These are phyloP conservation scores for Saccharomycopsis capsularis DNA, from an alignment of 805 yeast genomes.

Conservation along the genomic window DNA sequence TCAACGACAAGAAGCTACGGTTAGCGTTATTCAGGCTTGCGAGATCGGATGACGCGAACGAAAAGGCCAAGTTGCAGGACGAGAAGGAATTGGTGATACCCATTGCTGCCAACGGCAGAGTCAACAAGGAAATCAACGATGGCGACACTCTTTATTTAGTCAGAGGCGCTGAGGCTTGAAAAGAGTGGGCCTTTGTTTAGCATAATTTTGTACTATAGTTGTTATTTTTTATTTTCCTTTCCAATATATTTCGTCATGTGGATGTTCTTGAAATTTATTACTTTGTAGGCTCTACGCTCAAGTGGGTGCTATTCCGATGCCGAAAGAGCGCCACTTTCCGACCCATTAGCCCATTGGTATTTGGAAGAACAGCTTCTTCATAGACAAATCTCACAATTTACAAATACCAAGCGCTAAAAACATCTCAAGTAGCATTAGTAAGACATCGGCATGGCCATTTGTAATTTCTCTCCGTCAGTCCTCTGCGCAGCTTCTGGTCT, in stretches of 20 bases:
- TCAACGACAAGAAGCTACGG: slow-evolving; percentile 34
- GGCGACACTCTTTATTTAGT: slow-evolving; percentile 49
- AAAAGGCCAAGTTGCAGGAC: slow-evolving; percentile 11
- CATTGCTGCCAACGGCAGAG: slow-evolving; percentile 35
- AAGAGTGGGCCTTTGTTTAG: background rate
- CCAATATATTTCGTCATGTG: background rate
- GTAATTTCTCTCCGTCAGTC: too few relatives aligned
- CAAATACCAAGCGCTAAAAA: too few relatives aligned
- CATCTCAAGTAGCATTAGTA: too few relatives aligned
- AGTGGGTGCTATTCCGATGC: too few relatives aligned
- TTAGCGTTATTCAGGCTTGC: slow-evolving; percentile 40
- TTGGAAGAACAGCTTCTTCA: too few relatives aligned
- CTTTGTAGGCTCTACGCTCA: too few relatives aligned
- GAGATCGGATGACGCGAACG: slow-evolving; percentile 27
- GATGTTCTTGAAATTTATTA: too few relatives aligned
- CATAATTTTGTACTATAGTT: background rate
- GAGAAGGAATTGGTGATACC: slow-evolving; percentile 26
- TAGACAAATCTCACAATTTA: too few relatives aligned
- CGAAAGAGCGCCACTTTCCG: too few relatives aligned
- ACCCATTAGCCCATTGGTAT: too few relatives aligned
- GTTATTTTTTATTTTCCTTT: background rate
- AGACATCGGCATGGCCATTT: too few relatives aligned
- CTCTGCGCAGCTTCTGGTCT: too few relatives aligned
- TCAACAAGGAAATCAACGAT: slow-evolving; percentile 34
- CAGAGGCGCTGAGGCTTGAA: slow-evolving; percentile 33